Percentiles rank a stretch among this genome's conserved stretches.
Conservation (phyloP, 2,329 filamentous ascomycete species). For the Periconia sp. region DNA sequence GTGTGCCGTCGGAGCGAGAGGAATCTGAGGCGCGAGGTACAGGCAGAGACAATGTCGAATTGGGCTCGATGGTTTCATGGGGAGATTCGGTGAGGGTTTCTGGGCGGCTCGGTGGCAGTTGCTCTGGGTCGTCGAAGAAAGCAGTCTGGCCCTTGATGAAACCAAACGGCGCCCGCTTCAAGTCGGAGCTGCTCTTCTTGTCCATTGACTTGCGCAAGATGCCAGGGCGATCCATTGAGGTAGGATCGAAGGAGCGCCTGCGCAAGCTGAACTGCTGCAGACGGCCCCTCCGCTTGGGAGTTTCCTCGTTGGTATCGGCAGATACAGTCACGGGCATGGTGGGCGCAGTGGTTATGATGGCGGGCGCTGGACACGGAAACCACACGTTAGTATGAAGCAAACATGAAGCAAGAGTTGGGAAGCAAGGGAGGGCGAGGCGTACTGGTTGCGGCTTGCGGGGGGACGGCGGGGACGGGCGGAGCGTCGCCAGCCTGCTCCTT, state of each 20-base stretch:
- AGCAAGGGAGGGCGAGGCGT: slow-evolving; percentile 8
- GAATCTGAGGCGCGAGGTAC: slow-evolving; percentile 77
- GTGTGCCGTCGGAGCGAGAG: slow-evolving; percentile 82
- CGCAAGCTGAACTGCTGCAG: slow-evolving; percentile 40
- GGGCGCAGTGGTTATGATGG: slow-evolving; percentile 90
- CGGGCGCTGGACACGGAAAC: slow-evolving; percentile 47
- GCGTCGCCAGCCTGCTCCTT: slow-evolving; percentile 69
- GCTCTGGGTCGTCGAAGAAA: slow-evolving; percentile 50
- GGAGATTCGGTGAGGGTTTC: slow-evolving; percentile 60
- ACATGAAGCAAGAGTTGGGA: background rate
- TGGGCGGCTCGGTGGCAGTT: slow-evolving; percentile 60
- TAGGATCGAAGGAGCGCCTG: slow-evolving; percentile 41
- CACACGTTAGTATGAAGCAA: slow-evolving; percentile 23
- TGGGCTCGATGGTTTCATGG: slow-evolving; percentile 63
- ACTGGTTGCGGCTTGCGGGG: slow-evolving; percentile 26
- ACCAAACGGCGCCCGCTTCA: slow-evolving; percentile 28
- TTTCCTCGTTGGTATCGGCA: slow-evolving; percentile 14
- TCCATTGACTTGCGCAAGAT: slow-evolving; percentile 41
- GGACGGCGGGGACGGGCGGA: slow-evolving; percentile 47
- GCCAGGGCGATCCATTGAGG: slow-evolving; percentile 27
- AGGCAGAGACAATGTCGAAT: slow-evolving; percentile 64
- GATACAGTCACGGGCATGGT: slow-evolving; percentile 55
- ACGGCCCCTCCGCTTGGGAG: slow-evolving; percentile 32
- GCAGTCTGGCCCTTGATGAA: slow-evolving; percentile 28
- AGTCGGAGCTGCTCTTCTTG: slow-evolving; percentile 29